Conservation (phyloP, 305 asterid genomes). For the Fraxinus baroniana region DNA sequence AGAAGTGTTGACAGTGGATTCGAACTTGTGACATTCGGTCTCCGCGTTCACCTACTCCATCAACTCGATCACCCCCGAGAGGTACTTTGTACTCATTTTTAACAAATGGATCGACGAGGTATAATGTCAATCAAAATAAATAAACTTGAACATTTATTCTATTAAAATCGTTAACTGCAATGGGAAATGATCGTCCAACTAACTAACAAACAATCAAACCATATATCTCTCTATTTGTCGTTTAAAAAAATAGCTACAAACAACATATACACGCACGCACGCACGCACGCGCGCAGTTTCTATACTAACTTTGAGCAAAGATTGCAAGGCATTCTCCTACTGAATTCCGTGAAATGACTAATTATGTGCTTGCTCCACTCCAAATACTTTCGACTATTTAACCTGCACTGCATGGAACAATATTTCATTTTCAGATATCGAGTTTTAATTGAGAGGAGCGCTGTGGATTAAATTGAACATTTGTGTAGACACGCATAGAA, state of each 20-base stretch:
- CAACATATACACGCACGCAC: background rate
- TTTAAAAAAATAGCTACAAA: background rate
- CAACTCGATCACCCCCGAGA: too few species aligned
- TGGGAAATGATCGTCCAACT: background rate
- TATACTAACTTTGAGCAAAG: background rate
- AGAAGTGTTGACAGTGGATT: too few species aligned
- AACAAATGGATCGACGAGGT: too few species aligned
- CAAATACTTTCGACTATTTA: background rate
- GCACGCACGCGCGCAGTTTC: background rate
- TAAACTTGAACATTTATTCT: background rate
- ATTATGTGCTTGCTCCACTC: background rate
- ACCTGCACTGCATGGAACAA: background rate
- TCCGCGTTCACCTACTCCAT: too few species aligned
- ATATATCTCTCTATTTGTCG: background rate
- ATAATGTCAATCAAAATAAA: background rate
- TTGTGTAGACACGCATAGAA: background rate
- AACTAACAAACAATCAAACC: background rate
- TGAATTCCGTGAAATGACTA: background rate
- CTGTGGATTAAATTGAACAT: too few species aligned
- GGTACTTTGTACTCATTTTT: too few species aligned
- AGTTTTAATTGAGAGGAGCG: background rate
- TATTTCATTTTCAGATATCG: background rate
- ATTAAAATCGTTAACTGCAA: background rate
- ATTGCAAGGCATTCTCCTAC: background rate
- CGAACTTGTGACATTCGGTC: too few species aligned